Evolutionary conservation across 768 basidiomycete genomes (phyloP).

Genomic region (Amanita brunnescens): DNA sequence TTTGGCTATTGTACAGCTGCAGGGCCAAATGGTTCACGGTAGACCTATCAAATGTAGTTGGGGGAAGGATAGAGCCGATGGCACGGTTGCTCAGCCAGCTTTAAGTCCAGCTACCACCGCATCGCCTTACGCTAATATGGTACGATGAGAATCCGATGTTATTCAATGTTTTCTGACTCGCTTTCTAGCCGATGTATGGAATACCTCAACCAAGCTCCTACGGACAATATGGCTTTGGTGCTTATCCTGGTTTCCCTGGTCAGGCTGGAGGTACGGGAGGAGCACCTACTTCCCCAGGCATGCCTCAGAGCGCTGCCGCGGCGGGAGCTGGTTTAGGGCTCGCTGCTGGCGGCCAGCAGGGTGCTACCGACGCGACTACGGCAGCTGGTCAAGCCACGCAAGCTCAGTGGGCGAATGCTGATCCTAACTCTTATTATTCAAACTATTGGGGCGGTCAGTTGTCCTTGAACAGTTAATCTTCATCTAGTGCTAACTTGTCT

Average conservation of each 20-base stretch:
- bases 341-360: conserved; percentile 48
- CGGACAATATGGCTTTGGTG: conserved; percentile 72
- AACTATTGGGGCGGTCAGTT: conserved; percentile 79
- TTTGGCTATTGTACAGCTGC: conserved; percentile 94
- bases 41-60: conserved; percentile 97
- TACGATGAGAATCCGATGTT: conserved; percentile 25
- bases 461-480: conserved; percentile 4
- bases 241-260: conserved; percentile 62
- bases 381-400: conserved; percentile 51
- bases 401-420: conserved; percentile 70
- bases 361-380: conserved; percentile 45
- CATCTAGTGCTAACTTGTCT: conserved; percentile 9
- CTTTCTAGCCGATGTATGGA: conserved; percentile 72
- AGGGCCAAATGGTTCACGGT: conserved; percentile 96
- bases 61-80: conserved; percentile 92
- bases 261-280: conserved; percentile 43
- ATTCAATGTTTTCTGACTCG: conserved; percentile 5
- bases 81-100: conserved; percentile 43
- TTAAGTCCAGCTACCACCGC: conserved; percentile 56
- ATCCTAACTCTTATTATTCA: conserved; percentile 68
- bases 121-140: conserved; percentile 75
- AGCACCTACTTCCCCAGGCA: conserved; percentile 45
- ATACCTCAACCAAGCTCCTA: conserved; percentile 80
- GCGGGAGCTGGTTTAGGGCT: conserved; percentile 48
- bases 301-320: conserved; percentile 47